phyloP scores from a whole-genome alignment of 2,329 filamentous ascomycete genomes.

The Diaporthe helianthi region DNA sequence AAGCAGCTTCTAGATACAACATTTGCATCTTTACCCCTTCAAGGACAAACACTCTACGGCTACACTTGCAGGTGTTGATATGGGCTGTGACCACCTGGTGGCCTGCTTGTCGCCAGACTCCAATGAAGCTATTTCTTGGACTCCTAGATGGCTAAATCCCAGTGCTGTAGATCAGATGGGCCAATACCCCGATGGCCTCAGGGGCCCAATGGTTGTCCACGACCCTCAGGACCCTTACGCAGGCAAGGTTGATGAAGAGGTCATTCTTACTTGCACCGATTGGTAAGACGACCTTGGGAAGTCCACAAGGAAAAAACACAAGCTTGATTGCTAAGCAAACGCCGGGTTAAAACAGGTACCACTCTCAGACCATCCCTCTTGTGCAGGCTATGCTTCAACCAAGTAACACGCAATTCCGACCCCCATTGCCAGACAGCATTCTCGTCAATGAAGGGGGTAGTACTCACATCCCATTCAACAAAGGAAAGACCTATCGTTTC shows the following conservation, averaged over 20 bases:
- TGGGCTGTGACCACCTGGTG: too few species aligned
- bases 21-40: too few species aligned
- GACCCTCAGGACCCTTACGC: slow-evolving; percentile 59
- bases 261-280: slow-evolving; percentile 53
- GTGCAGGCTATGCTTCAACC: slow-evolving; percentile 49
- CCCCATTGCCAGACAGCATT: slow-evolving; percentile 50
- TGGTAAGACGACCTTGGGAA: slow-evolving; percentile 37
- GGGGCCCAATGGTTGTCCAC: slow-evolving; percentile 63
- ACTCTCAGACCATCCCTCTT: slow-evolving; percentile 47
- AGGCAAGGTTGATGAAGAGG: slow-evolving; percentile 59
- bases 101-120: too few species aligned
- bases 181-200: slow-evolving; percentile 70
- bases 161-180: slow-evolving; percentile 67
- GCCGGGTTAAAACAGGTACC: slow-evolving; percentile 47
- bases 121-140: too few species aligned
- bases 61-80: too few species aligned
- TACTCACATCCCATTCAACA: slow-evolving; percentile 46
- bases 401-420: slow-evolving; percentile 48
- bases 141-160: too few species aligned
- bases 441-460: slow-evolving; percentile 52
- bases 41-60: too few species aligned
- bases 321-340: neutral
- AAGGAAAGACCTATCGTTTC: slow-evolving; percentile 55
- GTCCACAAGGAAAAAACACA: neutral
- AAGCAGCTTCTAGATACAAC: too few species aligned